Base-by-base conservation (phyloP, 1,284 basidiomycete species). In the Pseudozyma sp. region DNA sequence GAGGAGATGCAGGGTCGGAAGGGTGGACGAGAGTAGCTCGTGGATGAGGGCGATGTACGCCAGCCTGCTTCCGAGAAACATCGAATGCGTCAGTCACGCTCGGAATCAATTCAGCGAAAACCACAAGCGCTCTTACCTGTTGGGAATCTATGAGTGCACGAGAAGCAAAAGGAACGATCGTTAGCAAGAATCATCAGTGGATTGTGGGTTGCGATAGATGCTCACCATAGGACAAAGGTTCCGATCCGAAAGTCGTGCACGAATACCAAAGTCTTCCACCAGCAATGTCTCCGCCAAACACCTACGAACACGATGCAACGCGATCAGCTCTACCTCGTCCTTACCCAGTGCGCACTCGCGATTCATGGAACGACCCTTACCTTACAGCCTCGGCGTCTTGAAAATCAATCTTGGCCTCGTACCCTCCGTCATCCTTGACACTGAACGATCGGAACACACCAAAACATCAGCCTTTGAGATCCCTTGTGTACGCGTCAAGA, bases 161-260 rank as follows among this genome's bases (percentile, higher is more conserved):
- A 34, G n/a, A 9, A 35, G 31, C 17, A 6, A 9, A 37, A 19
- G n/a, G 2, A 9, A 30, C 13, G n/a, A 6, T 46, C 43, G 53
- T 35, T 5, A 35, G 51, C 24, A 14, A 31, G 1, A 1, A 7
- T 8, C 33, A 16, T 44, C 42, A 0, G 10, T 2, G 0, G 44
- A 14, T 2, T n/a, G 11, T 37, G 35, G 8, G 35, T 14, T 7
- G 2, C 8, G 42, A 17, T 1, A 9, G 0, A 5, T 3, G 45
- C 68, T 66, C 50, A 71, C 68, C 31, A 39, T 68, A 6, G 72
- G 72, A 51, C 72, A 75, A 5, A 75, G 48, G 17, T 69, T 70
- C 0, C 6, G 7, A 3, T 49, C n/a, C 9, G 67, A 69, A 7
- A 70, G 35, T 1, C 31, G 42, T 5, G 59, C 72, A 1, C 50